A percentile compares a stretch with the other conserved stretches of the same genome.
Evolutionary conservation across 1,139 yeast species (phyloP).

Genomic region (Sugiyamaella japonica): DNA sequence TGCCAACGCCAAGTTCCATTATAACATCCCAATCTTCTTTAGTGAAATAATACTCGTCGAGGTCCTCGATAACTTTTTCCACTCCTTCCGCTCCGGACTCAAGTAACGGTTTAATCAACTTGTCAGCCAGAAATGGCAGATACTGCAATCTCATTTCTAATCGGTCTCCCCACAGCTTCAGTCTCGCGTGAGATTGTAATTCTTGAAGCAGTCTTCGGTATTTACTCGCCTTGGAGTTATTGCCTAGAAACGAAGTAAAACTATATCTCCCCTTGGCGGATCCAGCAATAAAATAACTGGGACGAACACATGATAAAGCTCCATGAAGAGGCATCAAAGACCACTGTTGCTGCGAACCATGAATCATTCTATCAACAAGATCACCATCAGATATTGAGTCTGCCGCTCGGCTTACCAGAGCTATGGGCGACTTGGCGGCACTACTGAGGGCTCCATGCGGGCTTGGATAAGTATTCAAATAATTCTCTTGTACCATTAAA

Average conservation of each 20-base stretch:
- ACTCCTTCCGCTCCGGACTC: constrained; percentile 61
- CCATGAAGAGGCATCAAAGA: constrained; percentile 92
- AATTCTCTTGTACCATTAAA: constrained; percentile 94
- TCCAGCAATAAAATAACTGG: constrained; percentile 78
- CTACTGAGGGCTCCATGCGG: constrained; percentile 41
- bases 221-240: constrained; percentile 81
- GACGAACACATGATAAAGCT: constrained; percentile 79
- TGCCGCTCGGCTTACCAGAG: constrained; percentile 74
- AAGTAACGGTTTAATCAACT: constrained; percentile 58
- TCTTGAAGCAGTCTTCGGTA: constrained; percentile 79
- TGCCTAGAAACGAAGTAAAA: constrained; percentile 89
- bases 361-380: constrained; percentile 72
- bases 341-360: constrained; percentile 96
- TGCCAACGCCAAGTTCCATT: constrained; percentile 78
- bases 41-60: constrained; percentile 84
- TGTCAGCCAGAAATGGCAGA: constrained; percentile 60
- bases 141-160: constrained; percentile 76
- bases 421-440: constrained; percentile 36
- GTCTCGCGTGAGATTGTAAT: constrained; percentile 81
- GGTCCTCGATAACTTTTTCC: constrained; percentile 57
- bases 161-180: constrained; percentile 75
- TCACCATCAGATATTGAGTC: constrained; percentile 84
- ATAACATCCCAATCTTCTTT: constrained; percentile 91
- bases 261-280: constrained; percentile 64
- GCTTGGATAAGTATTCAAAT: constrained; percentile 64